Evolutionary conservation across 2,329 filamentous ascomycete genomes (phyloP), one percentile per base, ranked within the genome.

Genomic region (Diplodia seriata): DNA sequence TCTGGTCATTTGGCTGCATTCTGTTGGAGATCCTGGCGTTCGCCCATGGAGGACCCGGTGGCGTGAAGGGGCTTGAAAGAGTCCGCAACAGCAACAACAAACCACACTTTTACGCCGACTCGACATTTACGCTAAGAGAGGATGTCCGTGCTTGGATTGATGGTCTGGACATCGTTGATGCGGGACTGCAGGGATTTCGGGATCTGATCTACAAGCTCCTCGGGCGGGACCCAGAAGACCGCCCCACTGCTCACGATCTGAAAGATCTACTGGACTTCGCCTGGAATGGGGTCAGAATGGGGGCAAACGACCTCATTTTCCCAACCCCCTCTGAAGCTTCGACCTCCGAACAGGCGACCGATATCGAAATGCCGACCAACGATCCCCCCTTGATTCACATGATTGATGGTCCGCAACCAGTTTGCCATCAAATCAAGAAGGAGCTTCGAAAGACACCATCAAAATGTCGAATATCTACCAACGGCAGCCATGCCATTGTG

Each of bases 1-100:
- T 59, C 11, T 59, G 56, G 56, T 59, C 56, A 31, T 59, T 31
- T 59, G 56, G 38, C 0, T 59, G 56, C 26, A 40, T 59, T 12
- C 23, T 59, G 38, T n/a, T 47, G 56, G 56, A 59, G 15, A 59
- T 59, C 1, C 12, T 59, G 14, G 56, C 38, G 3, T 59, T 59
- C 26, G 56, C 56, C 5, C 38, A 59, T 47, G 56, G 56, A 9
- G 56, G 56, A 4, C 38, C 56, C 18, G 38, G 7, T 18, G 23
- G n/a, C 3, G 36, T 59, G 7, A 59, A 31, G n/a, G 23, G n/a
- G 1, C 56, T 59, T 8, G 56, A 47, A 18, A 31, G 43, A 59
- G 56, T 29, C 12, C 56, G 56, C 20, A 59, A 57, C 54, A 26
- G 18, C 38, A 38, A 11, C 56, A 56, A 18, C 23, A 47, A n/a